phyloP scores from a whole-genome alignment of 2,329 filamentous ascomycete genomes.

The Neurospora crassa region DNA sequence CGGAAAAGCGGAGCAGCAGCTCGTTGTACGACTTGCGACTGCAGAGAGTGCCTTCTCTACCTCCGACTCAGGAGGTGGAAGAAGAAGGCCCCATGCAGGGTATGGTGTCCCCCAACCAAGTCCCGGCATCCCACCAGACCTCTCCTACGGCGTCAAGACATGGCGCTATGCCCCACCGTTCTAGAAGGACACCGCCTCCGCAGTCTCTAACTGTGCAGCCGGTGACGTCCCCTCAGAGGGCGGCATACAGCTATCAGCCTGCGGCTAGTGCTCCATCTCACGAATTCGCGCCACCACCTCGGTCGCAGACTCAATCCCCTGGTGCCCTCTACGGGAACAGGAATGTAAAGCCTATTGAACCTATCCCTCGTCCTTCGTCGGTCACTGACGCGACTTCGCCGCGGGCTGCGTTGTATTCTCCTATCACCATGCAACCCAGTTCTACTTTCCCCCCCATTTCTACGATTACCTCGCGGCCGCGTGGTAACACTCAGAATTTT shows the following conservation, averaged over 20 bases:
- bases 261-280: slow-evolving; percentile 21
- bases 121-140: slow-evolving; percentile 5
- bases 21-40: slow-evolving; percentile 44
- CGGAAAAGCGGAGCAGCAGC: slow-evolving; percentile 41
- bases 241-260: slow-evolving; percentile 41
- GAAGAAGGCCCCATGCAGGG: slow-evolving; percentile 30
- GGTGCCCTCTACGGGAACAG: slow-evolving; percentile 34
- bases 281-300: slow-evolving; percentile 45
- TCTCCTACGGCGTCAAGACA: slow-evolving; percentile 15
- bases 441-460: slow-evolving; percentile 9
- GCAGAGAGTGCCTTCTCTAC: slow-evolving; percentile 47
- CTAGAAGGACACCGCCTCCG: slow-evolving; percentile 41
- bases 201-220: slow-evolving; percentile 28
- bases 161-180: slow-evolving; percentile 17
- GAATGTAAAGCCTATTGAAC: slow-evolving; percentile 27
- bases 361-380: slow-evolving; percentile 44
- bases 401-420: slow-evolving; percentile 15
- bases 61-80: slow-evolving; percentile 53
- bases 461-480: slow-evolving; percentile 26
- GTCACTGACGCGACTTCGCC: slow-evolving; percentile 37
- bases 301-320: slow-evolving; percentile 55
- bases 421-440: neutral
- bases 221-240: slow-evolving; percentile 44
- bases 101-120: slow-evolving; percentile 6
- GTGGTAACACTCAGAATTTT: slow-evolving; percentile 44